Evolutionary conservation across 2,329 filamentous ascomycete genomes (phyloP).

Genomic region (Alternaria ethzedia): DNA sequence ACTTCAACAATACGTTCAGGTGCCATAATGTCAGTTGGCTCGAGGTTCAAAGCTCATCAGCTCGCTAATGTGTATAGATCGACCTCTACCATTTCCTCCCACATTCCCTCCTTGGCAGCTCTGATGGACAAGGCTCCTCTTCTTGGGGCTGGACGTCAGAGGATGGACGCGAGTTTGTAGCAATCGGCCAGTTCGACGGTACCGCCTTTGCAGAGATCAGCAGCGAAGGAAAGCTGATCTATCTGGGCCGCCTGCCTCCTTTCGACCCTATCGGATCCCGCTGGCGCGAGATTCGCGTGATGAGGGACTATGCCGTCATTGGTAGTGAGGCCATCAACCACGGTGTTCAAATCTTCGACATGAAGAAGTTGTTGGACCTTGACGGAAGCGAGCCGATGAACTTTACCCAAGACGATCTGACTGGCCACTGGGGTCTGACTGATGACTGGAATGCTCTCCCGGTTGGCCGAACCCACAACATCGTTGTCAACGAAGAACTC

Average conservation of each 20-base stretch:
- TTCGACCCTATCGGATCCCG: conserved; percentile 51
- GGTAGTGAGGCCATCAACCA: conserved; percentile 50
- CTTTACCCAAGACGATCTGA: conserved; percentile 35
- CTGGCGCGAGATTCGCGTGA: conserved; percentile 58
- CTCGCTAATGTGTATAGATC: conserved; percentile 39
- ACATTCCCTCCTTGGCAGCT: conserved; percentile 59
- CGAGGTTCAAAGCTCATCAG: background rate
- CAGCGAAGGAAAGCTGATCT: conserved; percentile 55
- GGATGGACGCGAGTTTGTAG: conserved; percentile 60
- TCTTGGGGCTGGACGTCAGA: conserved; percentile 61
- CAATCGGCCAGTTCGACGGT: conserved; percentile 55
- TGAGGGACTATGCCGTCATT: conserved; percentile 48
- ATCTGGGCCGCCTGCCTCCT: conserved; percentile 59
- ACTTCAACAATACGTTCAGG: conserved; percentile 43
- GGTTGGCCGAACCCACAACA: conserved; percentile 42
- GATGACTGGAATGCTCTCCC: conserved; percentile 24
- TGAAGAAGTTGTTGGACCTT: conserved; percentile 53
- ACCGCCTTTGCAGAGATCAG: conserved; percentile 48
- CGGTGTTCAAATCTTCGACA: conserved; percentile 66
- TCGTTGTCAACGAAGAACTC: conserved; percentile 39
- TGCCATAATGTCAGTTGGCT: conserved; percentile 42
- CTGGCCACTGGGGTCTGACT: conserved; percentile 27
- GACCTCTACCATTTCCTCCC: conserved; percentile 63
- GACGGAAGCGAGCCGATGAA: conserved; percentile 31
- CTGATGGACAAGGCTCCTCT: conserved; percentile 46